These are phyloP conservation scores for Phytophthora podocarpi DNA, from an alignment of 352 stramenopile species.

Conservation along the genomic window DNA sequence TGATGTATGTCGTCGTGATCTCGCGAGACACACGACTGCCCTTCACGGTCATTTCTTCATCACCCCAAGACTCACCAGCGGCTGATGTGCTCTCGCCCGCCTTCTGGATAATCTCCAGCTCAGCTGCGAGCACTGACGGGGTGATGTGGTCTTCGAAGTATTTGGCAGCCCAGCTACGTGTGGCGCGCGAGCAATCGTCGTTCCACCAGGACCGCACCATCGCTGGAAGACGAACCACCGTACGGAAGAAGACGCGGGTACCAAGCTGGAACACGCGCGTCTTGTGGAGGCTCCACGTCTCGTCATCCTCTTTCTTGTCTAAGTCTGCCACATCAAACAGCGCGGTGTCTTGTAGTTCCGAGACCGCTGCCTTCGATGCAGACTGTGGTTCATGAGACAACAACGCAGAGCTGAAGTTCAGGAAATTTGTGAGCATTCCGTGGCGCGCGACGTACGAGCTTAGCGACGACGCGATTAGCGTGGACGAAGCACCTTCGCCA, in stretches of 20 bases:
- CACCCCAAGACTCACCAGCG: conserved; percentile 56
- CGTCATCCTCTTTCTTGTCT: conserved; percentile 29
- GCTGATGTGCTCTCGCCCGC: conserved; percentile 42
- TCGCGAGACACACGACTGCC: conserved; percentile 86
- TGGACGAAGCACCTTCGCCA: conserved; percentile 22
- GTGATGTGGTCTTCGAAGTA: conserved; percentile 91
- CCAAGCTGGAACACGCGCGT: conserved; percentile 53
- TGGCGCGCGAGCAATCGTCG: conserved; percentile 82
- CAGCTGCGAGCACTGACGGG: conserved; percentile 72
- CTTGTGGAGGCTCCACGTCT: conserved; percentile 45
- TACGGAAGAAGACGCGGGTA: conserved; percentile 82
- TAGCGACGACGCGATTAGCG: conserved; percentile 71
- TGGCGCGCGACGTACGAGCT: conserved; percentile 69
- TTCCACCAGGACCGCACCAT: conserved; percentile 93
- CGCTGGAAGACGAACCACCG: conserved; percentile 77
- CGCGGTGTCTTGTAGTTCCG: conserved; percentile 52
- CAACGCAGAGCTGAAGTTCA: conserved; percentile 67
- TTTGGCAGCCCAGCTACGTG: conserved; percentile 84
- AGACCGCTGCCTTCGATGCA: conserved; percentile 20
- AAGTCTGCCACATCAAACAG: conserved; percentile 56
- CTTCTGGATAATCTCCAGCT: conserved; percentile 80
- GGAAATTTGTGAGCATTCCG: conserved; percentile 64
- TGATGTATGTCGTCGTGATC: conserved; percentile 93
- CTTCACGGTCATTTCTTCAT: conserved; percentile 87
- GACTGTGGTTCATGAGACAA: conserved; percentile 61